These are phyloP conservation scores for Ophiocordyceps camponoti-leonardi DNA, from an alignment of 2,329 filamentous ascomycete species.

Conservation along the genomic window DNA sequence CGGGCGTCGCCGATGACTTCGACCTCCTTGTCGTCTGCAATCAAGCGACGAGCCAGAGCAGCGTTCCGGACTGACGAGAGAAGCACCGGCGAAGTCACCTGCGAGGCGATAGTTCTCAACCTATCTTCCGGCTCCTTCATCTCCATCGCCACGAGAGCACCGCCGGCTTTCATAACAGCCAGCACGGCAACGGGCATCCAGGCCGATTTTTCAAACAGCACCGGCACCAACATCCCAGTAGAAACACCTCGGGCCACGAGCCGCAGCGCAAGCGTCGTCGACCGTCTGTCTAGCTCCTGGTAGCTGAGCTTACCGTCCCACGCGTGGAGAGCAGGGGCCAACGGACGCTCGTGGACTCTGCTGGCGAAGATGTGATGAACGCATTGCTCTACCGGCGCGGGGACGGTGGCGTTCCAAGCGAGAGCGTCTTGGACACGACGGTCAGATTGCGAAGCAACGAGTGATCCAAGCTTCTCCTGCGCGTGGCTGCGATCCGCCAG, in stretches of 20 bases:
- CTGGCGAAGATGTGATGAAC: slow-evolving; percentile 8
- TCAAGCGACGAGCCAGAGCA: not conserved
- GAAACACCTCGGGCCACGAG: slow-evolving; percentile 5
- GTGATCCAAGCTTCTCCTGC: not conserved
- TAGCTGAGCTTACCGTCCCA: slow-evolving; percentile 12
- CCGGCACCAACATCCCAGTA: slow-evolving; percentile 9
- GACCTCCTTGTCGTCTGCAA: not conserved
- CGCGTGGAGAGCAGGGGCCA: slow-evolving; percentile 5
- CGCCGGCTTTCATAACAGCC: slow-evolving; percentile 16
- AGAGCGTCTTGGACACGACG: not conserved
- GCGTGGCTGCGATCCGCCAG: not conserved
- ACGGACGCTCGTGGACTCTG: slow-evolving; percentile 1
- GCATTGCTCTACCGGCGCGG: slow-evolving; percentile 1
- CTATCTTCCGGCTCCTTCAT: slow-evolving; percentile 3
- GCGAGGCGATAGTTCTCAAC: slow-evolving; percentile 1
- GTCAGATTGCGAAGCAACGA: not conserved
- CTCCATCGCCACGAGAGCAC: slow-evolving; percentile 5
- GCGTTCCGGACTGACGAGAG: slow-evolving; percentile 1
- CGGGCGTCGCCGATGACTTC: not conserved
- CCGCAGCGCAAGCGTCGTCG: slow-evolving; percentile 2
- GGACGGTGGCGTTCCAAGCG: slow-evolving; percentile 5
- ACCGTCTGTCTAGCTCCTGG: slow-evolving; percentile 4
- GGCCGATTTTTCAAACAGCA: slow-evolving; percentile 18
- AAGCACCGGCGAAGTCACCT: slow-evolving; percentile 1
- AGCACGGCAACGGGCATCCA: slow-evolving; percentile 15